phyloP scores from a whole-genome alignment of 768 basidiomycete species.

The Dacryopinax primogenitus region DNA sequence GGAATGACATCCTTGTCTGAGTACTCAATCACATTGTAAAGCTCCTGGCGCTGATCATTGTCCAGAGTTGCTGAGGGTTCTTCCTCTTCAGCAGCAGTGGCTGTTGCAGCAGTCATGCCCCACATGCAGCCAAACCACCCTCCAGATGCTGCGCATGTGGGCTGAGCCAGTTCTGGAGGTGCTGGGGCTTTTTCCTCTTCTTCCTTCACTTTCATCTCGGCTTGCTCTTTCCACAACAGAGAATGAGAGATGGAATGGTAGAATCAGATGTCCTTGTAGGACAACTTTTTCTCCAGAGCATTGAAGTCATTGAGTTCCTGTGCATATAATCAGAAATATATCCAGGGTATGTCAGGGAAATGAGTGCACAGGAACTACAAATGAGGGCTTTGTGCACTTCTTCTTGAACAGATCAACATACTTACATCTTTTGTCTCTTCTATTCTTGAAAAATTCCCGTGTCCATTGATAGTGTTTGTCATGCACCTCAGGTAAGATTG shows the following conservation, averaged over 20 bases:
- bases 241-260: slow-evolving; percentile 92
- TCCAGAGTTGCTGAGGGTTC: slow-evolving; percentile 47
- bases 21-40: slow-evolving; percentile 83
- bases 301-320: slow-evolving; percentile 34
- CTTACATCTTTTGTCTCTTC: slow-evolving; percentile 70
- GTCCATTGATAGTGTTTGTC: slow-evolving; percentile 79
- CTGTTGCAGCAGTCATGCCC: slow-evolving; percentile 39
- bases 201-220: slow-evolving; percentile 48
- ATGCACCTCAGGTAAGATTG: slow-evolving; percentile 70
- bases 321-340: slow-evolving; percentile 17
- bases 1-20: slow-evolving; percentile 72
- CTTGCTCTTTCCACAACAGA: slow-evolving; percentile 71
- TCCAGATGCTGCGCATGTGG: slow-evolving; percentile 28
- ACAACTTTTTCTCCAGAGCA: slow-evolving; percentile 63
- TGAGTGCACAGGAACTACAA: slow-evolving; percentile 41
- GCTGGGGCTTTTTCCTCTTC: slow-evolving; percentile 51
- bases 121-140: slow-evolving; percentile 58
- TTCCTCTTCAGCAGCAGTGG: slow-evolving; percentile 35
- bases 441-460: slow-evolving; percentile 78
- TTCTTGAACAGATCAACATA: slow-evolving; percentile 78
- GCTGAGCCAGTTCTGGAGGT: not conserved
- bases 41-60: slow-evolving; percentile 76
- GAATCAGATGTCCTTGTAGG: slow-evolving; percentile 91
- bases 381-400: slow-evolving; percentile 42
- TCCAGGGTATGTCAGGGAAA: slow-evolving; percentile 17